Conservation (phyloP, 2,329 filamentous ascomycete genomes). For the Magnaporthiopsis rhizophila region DNA sequence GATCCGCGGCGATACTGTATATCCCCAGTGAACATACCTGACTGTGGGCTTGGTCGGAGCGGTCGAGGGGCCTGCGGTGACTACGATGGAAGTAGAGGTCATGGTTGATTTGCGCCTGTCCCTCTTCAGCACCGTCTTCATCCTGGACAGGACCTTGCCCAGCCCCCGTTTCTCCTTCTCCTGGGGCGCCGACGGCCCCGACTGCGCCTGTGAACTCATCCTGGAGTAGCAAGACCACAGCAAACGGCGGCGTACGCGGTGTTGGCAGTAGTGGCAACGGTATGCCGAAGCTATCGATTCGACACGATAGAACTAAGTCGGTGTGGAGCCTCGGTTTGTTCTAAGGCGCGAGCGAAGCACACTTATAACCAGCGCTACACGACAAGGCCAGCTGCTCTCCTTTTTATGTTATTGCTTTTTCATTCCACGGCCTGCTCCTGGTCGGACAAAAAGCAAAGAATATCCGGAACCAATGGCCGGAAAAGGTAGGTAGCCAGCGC, state of each 20-base stretch:
- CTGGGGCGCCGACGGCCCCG: constrained; percentile 26
- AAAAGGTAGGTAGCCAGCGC: background rate
- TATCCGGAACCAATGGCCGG: background rate
- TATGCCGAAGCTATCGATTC: background rate
- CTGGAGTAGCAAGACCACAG: background rate
- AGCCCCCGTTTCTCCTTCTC: constrained; percentile 40
- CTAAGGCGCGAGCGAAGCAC: background rate
- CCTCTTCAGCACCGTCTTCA: constrained; percentile 43
- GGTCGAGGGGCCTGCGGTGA: constrained; percentile 12
- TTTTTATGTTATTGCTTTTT: too few relatives aligned
- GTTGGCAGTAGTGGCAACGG: background rate
- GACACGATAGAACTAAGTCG: background rate
- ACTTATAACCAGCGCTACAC: background rate
- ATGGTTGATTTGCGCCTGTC: constrained; percentile 20
- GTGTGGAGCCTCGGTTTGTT: background rate
- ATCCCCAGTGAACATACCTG: constrained; percentile 7
- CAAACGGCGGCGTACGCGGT: background rate
- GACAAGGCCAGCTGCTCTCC: background rate
- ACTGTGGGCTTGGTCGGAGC: constrained; percentile 5
- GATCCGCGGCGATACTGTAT: background rate
- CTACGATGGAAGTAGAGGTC: constrained; percentile 13
- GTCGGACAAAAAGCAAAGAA: background rate
- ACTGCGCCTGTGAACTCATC: constrained; percentile 37
- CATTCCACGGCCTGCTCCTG: background rate
- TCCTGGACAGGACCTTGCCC: constrained; percentile 37